phyloP scores from a whole-genome alignment of 2,329 filamentous ascomycete species.

The Claviceps lovelessii region DNA sequence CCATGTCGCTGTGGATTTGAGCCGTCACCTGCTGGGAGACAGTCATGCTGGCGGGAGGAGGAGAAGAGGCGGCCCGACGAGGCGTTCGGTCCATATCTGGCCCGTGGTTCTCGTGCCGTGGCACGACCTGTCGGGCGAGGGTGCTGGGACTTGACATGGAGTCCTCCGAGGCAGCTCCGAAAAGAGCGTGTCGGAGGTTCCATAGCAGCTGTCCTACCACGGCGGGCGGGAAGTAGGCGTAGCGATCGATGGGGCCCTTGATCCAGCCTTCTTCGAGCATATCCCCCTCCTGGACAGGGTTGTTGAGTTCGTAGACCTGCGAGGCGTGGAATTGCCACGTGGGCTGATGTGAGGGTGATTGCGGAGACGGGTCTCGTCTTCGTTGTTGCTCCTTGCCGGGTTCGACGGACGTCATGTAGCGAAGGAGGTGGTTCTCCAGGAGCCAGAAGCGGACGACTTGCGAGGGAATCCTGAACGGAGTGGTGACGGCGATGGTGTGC shows the following conservation, averaged over 20 bases:
- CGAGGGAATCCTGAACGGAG: conserved; percentile 39
- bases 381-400: conserved; percentile 18
- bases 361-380: conserved; percentile 19
- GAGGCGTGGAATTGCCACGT: conserved; percentile 16
- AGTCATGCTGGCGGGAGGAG: conserved; percentile 15
- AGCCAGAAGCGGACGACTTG: conserved; percentile 49
- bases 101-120: background rate
- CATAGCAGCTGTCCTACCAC: conserved; percentile 42
- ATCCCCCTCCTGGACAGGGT: conserved; percentile 36
- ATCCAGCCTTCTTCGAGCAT: conserved; percentile 44
- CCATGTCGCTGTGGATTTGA: conserved; percentile 34
- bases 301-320: conserved; percentile 48
- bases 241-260: conserved; percentile 33
- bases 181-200: conserved; percentile 41
- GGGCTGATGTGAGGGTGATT: background rate
- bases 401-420: conserved; percentile 44
- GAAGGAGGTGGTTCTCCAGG: conserved; percentile 38
- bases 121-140: background rate
- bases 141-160: background rate
- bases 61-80: background rate
- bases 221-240: conserved; percentile 40
- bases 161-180: conserved; percentile 13
- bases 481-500: conserved; percentile 39
- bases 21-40: conserved; percentile 38
- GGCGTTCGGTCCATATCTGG: background rate